Evolutionary conservation across 192 early-diverging fungal genomes (phyloP).

Genomic region (Coemansia guatemalensis): DNA sequence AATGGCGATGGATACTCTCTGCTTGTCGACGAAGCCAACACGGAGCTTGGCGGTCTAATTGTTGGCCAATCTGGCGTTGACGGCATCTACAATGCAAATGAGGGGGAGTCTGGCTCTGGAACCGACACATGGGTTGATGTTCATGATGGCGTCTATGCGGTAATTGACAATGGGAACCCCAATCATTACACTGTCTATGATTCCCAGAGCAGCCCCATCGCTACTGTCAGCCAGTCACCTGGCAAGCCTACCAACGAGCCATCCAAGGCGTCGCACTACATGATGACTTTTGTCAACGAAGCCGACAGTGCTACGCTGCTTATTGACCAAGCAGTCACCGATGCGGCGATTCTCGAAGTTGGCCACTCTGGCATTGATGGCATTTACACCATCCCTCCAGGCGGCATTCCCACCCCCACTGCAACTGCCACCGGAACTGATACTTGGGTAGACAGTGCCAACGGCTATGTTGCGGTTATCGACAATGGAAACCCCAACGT

Average conservation of each 20-base stretch:
- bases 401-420: constrained; percentile 4
- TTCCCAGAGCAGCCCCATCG: constrained; percentile 18
- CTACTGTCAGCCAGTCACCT: constrained; percentile 13
- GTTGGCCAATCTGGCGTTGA: constrained; percentile 14
- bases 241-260: background rate
- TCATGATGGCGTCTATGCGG: constrained; percentile 26
- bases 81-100: constrained; percentile 30
- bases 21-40: constrained; percentile 36
- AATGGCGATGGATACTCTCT: constrained; percentile 23
- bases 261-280: constrained; percentile 14
- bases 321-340: constrained; percentile 17
- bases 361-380: constrained; percentile 25
- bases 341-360: constrained; percentile 20
- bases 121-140: constrained; percentile 36
- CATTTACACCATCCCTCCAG: constrained; percentile 24
- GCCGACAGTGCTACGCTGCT: constrained; percentile 17
- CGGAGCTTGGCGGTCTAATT: constrained; percentile 19
- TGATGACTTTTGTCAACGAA: constrained; percentile 40
- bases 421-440: constrained; percentile 11
- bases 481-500: constrained; percentile 30
- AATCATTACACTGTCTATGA: constrained; percentile 35
- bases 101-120: constrained; percentile 7
- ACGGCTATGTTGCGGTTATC: constrained; percentile 22
- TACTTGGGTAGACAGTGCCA: constrained; percentile 35
- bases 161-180: constrained; percentile 40